Percentiles rank a stretch among this genome's conserved stretches.
Evolutionary conservation across 306 rosid genomes (phyloP).

Genomic region (Lotus japonicus): DNA sequence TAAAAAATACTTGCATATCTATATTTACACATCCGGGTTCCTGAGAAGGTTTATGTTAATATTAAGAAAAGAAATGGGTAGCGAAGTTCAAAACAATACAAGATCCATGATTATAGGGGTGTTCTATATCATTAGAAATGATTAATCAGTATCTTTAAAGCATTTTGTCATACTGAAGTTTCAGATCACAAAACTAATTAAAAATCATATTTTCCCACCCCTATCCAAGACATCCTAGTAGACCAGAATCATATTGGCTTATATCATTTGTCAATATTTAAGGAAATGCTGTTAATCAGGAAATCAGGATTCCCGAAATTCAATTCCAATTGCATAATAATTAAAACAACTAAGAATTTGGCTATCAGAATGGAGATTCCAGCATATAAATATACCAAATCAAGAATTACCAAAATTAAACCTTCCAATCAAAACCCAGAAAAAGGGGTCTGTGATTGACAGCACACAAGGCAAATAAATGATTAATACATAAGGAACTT

Average conservation of each 20-base stretch:
- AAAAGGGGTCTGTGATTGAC: not conserved
- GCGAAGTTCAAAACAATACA: not conserved
- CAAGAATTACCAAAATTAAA: conserved; percentile 1
- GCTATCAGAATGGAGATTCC: not conserved
- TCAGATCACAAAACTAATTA: too few species aligned
- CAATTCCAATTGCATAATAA: not conserved
- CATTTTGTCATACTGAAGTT: too few species aligned
- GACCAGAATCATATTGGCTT: not conserved
- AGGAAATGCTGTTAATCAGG: conserved; percentile 21
- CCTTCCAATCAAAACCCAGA: not conserved
- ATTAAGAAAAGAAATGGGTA: not conserved
- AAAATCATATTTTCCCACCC: too few species aligned
- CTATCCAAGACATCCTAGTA: not conserved
- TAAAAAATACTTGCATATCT: not conserved
- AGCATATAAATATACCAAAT: not conserved
- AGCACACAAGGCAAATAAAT: not conserved
- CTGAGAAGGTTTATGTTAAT: not conserved
- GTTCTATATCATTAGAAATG: too few species aligned
- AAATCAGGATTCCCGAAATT: conserved; percentile 10
- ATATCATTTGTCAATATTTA: not conserved
- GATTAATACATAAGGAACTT: not conserved
- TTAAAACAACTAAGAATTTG: not conserved
- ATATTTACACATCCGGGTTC: too few species aligned
- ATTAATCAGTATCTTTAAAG: too few species aligned
- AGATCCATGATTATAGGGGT: too few species aligned